These are phyloP conservation scores for Fusarium sp. DNA, from an alignment of 2,329 filamentous ascomycete genomes.

Conservation along the genomic window DNA sequence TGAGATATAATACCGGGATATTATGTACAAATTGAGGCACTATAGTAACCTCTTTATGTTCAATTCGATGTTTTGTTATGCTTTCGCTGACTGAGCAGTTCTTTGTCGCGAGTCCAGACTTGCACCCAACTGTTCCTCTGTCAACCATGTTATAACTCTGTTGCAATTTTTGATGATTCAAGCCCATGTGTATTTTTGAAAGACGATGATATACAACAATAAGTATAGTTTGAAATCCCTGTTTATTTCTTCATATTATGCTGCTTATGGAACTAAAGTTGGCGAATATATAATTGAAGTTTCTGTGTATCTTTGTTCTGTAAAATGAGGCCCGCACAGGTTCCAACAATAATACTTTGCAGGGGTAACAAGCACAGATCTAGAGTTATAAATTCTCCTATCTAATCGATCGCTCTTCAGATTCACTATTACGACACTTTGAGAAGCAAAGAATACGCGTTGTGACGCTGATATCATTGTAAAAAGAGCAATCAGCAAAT, in stretches of 20 bases:
- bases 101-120: no score
- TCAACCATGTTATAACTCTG: no score
- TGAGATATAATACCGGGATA: accelerated
- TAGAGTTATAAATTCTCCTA: neutral
- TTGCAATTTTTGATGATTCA: no score
- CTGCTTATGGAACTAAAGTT: no score
- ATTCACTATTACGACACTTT: neutral
- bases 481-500: neutral
- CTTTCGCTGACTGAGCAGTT: neutral
- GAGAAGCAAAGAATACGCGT: neutral
- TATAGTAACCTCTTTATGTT: accelerated
- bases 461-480: accelerated
- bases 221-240: accelerated
- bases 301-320: accelerated
- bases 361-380: neutral
- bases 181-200: no score
- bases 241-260: neutral
- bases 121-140: no score
- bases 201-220: accelerated
- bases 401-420: neutral
- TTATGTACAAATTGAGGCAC: accelerated
- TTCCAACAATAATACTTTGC: neutral
- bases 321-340: accelerated
- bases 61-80: accelerated
- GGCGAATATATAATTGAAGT: neutral